Base-by-base conservation (phyloP, 345 rosid genomes). In the Hypericum androsaemum region DNA sequence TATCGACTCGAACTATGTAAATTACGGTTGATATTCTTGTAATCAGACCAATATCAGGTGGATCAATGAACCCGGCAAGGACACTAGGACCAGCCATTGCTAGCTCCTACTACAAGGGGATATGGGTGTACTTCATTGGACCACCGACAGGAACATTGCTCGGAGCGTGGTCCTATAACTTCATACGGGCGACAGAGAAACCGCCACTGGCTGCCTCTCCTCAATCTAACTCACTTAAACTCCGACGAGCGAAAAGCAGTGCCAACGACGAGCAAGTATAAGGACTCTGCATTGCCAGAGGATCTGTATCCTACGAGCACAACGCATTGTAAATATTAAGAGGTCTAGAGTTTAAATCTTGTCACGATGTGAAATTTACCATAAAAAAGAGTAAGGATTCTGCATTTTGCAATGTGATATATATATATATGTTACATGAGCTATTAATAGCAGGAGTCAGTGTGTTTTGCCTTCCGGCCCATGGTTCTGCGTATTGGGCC, bases 61-160 rank as follows among this genome's bases (percentile, higher is more conserved):
- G 80, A 58, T 79, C 83, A 14, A 78, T 74, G 82, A 75, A 75
- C 67, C 89, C 84, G 32, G 81, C 77, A 43, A 80, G 75, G 70
- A 68, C 73, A 61, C 22, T 78, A 16, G 80, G 76, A 55, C 82
- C 71, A 15, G 81, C 81, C 12, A 22, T 76, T 45, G 81, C 80
- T 44, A 72, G 81, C 65, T 48, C 47, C 42, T 53, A 71, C 64
- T 75, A 72, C 46, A 72, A 76, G 42, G 72, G 65, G n/a, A 11
- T 79, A 50, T 79, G 81, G 81, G 74, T 79, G 16, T 79, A 79
- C 53, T 1, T 79, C 11, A 47, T 73, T 8, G 84, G 79, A 53
- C 84, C 84, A 5, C 59, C 64, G 45, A 60, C 48, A 0, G 81
- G 81, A 57, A 66, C 84, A 8, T 22, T 79, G 10, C 12, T 56